phyloP scores from a whole-genome alignment of 106 monocot species.

The Dendrobium officinale region DNA sequence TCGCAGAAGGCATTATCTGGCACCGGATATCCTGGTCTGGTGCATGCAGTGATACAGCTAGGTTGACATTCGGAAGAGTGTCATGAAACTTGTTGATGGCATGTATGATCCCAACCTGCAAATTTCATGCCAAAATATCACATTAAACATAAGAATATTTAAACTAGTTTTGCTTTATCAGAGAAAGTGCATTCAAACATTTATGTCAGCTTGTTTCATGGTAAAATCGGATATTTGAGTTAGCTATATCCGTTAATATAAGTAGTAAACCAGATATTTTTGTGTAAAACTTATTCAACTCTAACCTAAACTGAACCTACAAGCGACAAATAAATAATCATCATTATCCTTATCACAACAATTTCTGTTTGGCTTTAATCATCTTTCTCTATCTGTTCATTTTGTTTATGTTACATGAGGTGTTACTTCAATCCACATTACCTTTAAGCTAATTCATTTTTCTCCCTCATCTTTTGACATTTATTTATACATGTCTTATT shows the following conservation, averaged over 20 bases:
- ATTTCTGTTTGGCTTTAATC: too few species aligned
- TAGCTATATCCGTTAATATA: not conserved
- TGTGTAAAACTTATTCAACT: not conserved
- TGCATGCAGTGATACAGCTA: constrained; percentile 96
- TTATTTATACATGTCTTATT: too few species aligned
- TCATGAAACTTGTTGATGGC: constrained; percentile 70
- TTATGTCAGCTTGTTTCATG: not conserved
- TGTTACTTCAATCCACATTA: not conserved
- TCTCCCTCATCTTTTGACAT: not conserved
- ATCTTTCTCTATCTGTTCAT: too few species aligned
- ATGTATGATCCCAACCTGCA: constrained; percentile 94
- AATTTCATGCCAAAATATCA: not conserved
- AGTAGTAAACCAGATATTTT: not conserved
- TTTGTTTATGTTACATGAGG: too few species aligned
- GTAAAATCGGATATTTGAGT: not conserved
- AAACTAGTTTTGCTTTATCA: not conserved
- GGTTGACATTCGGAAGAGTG: constrained; percentile 79
- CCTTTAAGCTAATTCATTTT: not conserved
- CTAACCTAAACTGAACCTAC: not conserved
- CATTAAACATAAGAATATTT: not conserved
- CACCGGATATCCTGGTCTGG: constrained; percentile 92
- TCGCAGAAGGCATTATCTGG: constrained; percentile 94
- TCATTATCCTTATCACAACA: not conserved
- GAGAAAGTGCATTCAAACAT: not conserved
- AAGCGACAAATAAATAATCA: not conserved